Evolutionary conservation across 768 basidiomycete genomes (phyloP), one percentile per base, ranked within the genome.

Genomic region (Leccinellum luteum): DNA sequence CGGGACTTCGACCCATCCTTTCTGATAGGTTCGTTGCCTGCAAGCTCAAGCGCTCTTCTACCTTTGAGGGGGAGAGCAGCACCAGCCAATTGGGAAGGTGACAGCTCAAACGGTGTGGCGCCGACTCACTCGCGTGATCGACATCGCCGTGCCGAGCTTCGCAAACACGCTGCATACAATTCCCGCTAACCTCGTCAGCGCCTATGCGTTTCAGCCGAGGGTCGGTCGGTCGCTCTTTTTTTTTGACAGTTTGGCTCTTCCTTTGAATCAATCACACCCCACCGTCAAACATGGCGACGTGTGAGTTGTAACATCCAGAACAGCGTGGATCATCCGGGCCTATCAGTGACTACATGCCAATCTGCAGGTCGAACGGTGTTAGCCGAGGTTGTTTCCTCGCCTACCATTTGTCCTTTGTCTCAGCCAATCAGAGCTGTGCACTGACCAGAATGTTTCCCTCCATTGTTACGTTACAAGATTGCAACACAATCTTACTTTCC

Each of bases 51-150:
- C 21, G 21, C 21, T 31, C 21, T n/a, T 31, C 17, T 38, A n/a
- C 12, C 19, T 44, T 23, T 25, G 23, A 25, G 13, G 31, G 12
- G 8, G 17, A 19, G 0, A 19, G 19, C 41, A 19, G 32, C 32
- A 32, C 32, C 2, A 19, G 9, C n/a, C 41, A 3, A 43, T 19
- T 43, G 41, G 41, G n/a, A 43, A 19, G 38, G 41, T 43, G 41
- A 43, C 41, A 43, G 41, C 41, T 43, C 41, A 43, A 43, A 43
- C 41, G 12, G 41, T 43, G 41, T 43, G 41, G 41, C 41, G 41
- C 41, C 41, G 41, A 43, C 41, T 14, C 21, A n/a, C 47, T 60
- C 53, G 62, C 53, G 50, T 60, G 62, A 59, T 30, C 54, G 28
- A 38, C 25, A 19, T 12, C 41, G 19, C 41, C 41, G n/a, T 43